Conservation (phyloP, 2,329 filamentous ascomycete species). For the Aspergillus novoparasiticus region DNA sequence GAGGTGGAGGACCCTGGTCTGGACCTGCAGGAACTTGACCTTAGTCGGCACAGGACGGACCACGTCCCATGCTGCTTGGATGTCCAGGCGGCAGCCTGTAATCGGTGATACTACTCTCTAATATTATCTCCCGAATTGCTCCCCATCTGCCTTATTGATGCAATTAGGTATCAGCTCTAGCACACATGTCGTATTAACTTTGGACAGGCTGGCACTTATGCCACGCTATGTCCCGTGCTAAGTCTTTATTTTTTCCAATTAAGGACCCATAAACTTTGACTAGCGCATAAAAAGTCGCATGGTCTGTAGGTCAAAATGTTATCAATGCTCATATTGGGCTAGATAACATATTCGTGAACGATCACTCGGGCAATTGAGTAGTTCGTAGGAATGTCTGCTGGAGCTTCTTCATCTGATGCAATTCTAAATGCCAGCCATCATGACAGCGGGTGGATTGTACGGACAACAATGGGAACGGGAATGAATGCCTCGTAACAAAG, state of each 20-base stretch:
- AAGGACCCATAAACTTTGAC: neutral
- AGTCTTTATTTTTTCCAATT: neutral
- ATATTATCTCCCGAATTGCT: neutral
- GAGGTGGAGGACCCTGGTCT: slow-evolving; percentile 15
- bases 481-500: neutral
- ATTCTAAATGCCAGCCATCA: neutral
- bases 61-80: slow-evolving; percentile 14
- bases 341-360: neutral
- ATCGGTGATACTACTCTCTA: neutral
- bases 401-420: neutral
- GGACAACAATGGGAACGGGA: neutral
- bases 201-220: neutral
- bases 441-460: neutral
- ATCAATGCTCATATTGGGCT: neutral
- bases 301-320: neutral
- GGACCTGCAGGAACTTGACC: slow-evolving; percentile 26
- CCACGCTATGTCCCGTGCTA: neutral
- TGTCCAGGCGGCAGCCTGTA: slow-evolving; percentile 9
- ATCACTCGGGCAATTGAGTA: slow-evolving; percentile 4
- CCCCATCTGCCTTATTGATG: slow-evolving; percentile 1
- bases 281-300: neutral
- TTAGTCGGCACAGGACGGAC: slow-evolving; percentile 13
- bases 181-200: neutral
- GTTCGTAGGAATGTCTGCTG: neutral
- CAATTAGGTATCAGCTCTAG: neutral